Conservation (phyloP, 2,329 filamentous ascomycete species). For the Epichloe brachyelytri region DNA sequence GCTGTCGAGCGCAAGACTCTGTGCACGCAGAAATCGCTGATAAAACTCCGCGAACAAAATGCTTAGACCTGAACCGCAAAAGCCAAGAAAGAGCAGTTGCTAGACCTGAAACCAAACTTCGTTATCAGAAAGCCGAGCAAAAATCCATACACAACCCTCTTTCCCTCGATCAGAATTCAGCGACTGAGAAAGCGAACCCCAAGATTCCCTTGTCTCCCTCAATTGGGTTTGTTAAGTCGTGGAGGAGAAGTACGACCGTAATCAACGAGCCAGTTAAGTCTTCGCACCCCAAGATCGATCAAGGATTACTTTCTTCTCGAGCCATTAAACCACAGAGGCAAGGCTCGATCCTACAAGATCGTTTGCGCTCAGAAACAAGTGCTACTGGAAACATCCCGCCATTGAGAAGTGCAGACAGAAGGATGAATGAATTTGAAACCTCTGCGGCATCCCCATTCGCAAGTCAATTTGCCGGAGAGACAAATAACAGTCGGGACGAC, state of each 20-base stretch:
- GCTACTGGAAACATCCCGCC: neutral
- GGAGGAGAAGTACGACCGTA: neutral
- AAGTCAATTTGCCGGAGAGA: neutral
- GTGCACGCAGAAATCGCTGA: neutral
- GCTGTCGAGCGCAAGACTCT: neutral
- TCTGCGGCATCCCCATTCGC: neutral
- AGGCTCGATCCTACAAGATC: neutral
- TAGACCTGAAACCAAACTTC: neutral
- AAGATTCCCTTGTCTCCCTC: neutral
- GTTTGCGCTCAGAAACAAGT: neutral
- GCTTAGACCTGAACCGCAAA: neutral
- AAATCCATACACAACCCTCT: neutral
- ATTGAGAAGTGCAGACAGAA: neutral
- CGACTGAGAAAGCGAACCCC: neutral
- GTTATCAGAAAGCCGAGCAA: neutral
- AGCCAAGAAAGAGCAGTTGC: neutral
- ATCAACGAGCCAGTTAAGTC: neutral
- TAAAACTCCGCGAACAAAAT: neutral
- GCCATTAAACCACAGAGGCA: neutral
- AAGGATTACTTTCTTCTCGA: conserved; percentile 1
- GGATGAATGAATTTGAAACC: neutral
- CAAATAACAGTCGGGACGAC: neutral
- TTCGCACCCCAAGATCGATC: neutral
- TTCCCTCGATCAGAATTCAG: neutral
- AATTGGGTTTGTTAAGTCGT: conserved; percentile 2